Evolutionary conservation across 2,329 filamentous ascomycete genomes (phyloP).

Genomic region (Trichoderma pleuroti): DNA sequence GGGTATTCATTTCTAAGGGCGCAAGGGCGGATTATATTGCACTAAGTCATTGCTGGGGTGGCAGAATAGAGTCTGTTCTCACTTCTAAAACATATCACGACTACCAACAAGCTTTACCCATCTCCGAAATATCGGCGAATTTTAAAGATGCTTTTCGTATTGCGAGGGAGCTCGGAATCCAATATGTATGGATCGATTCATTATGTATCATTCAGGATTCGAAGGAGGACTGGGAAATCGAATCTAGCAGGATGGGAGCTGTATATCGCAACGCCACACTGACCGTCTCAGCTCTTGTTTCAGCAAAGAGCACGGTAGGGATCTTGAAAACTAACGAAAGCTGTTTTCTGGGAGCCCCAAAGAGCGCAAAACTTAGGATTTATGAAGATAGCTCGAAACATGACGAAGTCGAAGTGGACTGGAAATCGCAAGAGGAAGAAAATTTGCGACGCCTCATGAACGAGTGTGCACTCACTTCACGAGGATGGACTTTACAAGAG

Average conservation of each 20-base stretch:
- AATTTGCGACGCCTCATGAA: background rate
- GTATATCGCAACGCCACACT: slow-evolving; percentile 21
- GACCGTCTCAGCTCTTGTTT: slow-evolving; percentile 20
- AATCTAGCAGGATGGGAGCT: slow-evolving; percentile 20
- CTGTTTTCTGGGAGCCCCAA: background rate
- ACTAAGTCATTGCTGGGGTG: slow-evolving; percentile 15
- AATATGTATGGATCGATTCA: slow-evolving; percentile 24
- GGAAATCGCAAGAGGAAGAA: background rate
- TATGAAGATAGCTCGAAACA: background rate
- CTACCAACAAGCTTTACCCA: background rate
- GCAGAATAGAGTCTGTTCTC: background rate
- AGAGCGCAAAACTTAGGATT: background rate
- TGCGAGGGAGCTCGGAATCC: slow-evolving; percentile 20
- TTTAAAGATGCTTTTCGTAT: slow-evolving; percentile 21
- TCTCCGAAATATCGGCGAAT: slow-evolving; percentile 13
- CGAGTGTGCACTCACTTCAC: background rate
- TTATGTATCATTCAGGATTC: slow-evolving; percentile 25
- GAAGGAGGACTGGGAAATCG: slow-evolving; percentile 20
- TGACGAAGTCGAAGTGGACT: background rate
- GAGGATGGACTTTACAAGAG: slow-evolving; percentile 15
- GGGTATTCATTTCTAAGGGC: background rate
- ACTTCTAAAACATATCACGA: background rate
- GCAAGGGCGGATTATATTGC: background rate
- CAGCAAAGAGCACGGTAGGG: background rate
- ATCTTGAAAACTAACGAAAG: background rate